A percentile compares a stretch with the other conserved stretches of the same genome.
phyloP scores from a whole-genome alignment of 108 stramenopile genomes.

The Fistulifera pelliculosa region DNA sequence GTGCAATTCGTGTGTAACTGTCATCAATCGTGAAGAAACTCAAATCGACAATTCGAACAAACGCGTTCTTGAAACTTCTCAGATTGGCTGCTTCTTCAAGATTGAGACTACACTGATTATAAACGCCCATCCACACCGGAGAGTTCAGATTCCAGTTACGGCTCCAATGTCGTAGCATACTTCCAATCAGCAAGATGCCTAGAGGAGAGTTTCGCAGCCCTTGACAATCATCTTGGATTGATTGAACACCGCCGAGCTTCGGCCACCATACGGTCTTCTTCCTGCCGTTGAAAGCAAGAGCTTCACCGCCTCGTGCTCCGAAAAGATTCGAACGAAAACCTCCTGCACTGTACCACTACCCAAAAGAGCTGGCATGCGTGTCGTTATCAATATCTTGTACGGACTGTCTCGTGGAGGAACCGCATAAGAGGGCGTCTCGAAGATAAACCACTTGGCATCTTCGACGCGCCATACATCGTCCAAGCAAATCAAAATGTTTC shows the following conservation, averaged over 20 bases:
- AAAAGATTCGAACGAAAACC: slow-evolving; percentile 81
- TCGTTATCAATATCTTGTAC: slow-evolving; percentile 64
- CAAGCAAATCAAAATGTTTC: slow-evolving; percentile 67
- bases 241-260: slow-evolving; percentile 71
- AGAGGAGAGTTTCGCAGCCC: slow-evolving; percentile 82
- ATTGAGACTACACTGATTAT: slow-evolving; percentile 66
- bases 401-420: slow-evolving; percentile 23
- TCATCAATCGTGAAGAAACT: slow-evolving; percentile 67
- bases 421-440: slow-evolving; percentile 33
- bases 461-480: slow-evolving; percentile 83
- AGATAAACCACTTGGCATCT: slow-evolving; percentile 86
- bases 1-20: slow-evolving; percentile 35
- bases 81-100: slow-evolving; percentile 78
- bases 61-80: slow-evolving; percentile 76
- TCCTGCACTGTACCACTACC: slow-evolving; percentile 68
- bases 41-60: slow-evolving; percentile 65
- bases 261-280: slow-evolving; percentile 73
- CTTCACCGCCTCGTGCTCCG: slow-evolving; percentile 83
- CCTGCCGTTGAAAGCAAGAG: slow-evolving; percentile 74
- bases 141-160: slow-evolving; percentile 79
- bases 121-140: slow-evolving; percentile 64
- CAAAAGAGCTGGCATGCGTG: slow-evolving; percentile 61
- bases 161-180: slow-evolving; percentile 74
- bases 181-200: slow-evolving; percentile 68
- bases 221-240: slow-evolving; percentile 80